These are phyloP conservation scores for Xylariaceae sp. DNA, from an alignment of 2,329 filamentous ascomycete species.

Conservation along the genomic window DNA sequence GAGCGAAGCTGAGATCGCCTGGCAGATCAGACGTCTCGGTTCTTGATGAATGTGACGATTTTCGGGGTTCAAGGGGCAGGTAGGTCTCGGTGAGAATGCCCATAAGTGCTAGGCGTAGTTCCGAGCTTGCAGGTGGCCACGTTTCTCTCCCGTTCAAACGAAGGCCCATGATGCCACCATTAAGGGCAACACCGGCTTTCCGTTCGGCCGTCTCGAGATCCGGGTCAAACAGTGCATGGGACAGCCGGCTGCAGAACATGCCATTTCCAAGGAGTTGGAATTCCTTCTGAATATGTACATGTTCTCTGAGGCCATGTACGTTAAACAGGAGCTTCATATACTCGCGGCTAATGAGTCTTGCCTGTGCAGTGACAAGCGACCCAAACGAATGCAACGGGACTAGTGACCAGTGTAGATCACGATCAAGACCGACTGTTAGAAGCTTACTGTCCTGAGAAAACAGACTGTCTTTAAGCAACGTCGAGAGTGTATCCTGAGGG, in stretches of 20 bases:
- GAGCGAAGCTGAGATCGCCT: constrained; percentile 72
- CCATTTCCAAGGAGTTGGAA: constrained; percentile 85
- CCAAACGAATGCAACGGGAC: constrained; percentile 68
- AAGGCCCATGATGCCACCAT: constrained; percentile 71
- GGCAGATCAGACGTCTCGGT: constrained; percentile 46
- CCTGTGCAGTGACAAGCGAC: constrained; percentile 68
- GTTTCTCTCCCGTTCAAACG: constrained; percentile 73
- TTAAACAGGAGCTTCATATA: constrained; percentile 72
- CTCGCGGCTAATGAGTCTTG: constrained; percentile 69
- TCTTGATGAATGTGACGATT: constrained; percentile 29
- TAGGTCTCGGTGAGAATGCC: constrained; percentile 77
- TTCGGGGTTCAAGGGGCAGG: constrained; percentile 23
- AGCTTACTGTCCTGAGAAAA: constrained; percentile 26
- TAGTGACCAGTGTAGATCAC: constrained; percentile 53
- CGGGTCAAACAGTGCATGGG: constrained; percentile 78
- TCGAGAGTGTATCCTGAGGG: constrained; percentile 35
- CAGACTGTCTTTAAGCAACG: constrained; percentile 39
- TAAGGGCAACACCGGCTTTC: constrained; percentile 60
- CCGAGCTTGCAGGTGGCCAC: constrained; percentile 93
- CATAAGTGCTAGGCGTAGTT: constrained; percentile 83
- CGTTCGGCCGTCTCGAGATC: constrained; percentile 75
- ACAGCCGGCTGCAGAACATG: constrained; percentile 72
- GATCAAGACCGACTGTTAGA: constrained; percentile 25
- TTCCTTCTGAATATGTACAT: constrained; percentile 68
- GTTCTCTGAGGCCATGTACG: constrained; percentile 63